phyloP scores from a whole-genome alignment of 129 eudicot species.

The Calendula officinalis region DNA sequence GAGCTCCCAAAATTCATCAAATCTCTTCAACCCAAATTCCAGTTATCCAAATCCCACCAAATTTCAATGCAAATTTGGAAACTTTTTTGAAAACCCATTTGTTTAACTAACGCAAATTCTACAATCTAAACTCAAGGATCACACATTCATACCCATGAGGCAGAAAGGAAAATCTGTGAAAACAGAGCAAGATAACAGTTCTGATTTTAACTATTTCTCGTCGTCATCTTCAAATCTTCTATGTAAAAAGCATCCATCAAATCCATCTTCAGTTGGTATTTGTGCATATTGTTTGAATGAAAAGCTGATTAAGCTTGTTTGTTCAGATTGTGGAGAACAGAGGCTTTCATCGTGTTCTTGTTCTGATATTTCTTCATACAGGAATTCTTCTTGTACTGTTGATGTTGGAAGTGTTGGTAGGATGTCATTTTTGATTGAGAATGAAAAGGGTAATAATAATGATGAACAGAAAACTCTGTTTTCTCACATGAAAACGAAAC shows the following conservation, averaged over 20 bases:
- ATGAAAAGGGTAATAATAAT: slow-evolving; percentile 38
- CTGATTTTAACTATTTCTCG: slow-evolving; percentile 38
- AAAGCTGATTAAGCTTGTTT: slow-evolving; percentile 50
- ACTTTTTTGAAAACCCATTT: neutral
- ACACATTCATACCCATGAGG: slow-evolving; percentile 54
- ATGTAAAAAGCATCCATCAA: slow-evolving; percentile 68
- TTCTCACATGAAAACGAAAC: slow-evolving; percentile 24
- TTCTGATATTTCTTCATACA: slow-evolving; percentile 47
- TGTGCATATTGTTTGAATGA: slow-evolving; percentile 76
- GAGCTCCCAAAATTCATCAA: neutral
- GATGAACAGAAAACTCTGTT: neutral
- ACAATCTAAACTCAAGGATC: neutral
- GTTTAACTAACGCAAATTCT: neutral
- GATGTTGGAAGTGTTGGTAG: slow-evolving; percentile 68
- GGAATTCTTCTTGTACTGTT: slow-evolving; percentile 53
- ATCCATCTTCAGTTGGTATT: slow-evolving; percentile 54
- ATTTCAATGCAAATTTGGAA: slow-evolving; percentile 7
- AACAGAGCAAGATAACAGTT: slow-evolving; percentile 16
- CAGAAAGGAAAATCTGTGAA: slow-evolving; percentile 58
- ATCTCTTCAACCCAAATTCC: neutral
- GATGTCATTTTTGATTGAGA: slow-evolving; percentile 69
- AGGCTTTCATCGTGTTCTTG: slow-evolving; percentile 80
- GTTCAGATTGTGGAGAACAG: slow-evolving; percentile 83
- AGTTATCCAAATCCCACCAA: slow-evolving; percentile 1
- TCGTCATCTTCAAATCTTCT: slow-evolving; percentile 45